Conservation (phyloP, 352 stramenopile genomes). For the Phytophthora hibernalis region DNA sequence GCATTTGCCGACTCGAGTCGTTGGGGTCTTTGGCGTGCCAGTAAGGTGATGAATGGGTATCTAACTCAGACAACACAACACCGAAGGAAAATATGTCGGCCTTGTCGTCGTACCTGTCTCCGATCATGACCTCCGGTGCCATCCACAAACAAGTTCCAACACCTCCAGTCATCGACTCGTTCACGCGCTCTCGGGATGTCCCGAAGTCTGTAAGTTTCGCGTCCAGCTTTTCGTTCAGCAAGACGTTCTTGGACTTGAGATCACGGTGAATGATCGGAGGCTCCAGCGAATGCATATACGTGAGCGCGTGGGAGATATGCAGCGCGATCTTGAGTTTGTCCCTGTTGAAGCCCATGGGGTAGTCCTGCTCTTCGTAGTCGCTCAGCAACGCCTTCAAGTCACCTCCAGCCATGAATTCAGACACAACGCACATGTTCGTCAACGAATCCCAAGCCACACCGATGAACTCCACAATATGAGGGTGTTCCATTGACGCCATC, state of each 20-base stretch:
- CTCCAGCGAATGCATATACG: constrained; percentile 52
- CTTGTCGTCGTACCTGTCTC: constrained; percentile 47
- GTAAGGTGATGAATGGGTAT: constrained; percentile 40
- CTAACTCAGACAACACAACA: constrained; percentile 44
- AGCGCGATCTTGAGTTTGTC: constrained; percentile 48
- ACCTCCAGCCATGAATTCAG: constrained; percentile 65
- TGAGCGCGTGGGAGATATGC: constrained; percentile 44
- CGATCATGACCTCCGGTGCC: constrained; percentile 51
- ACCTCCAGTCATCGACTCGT: constrained; percentile 45
- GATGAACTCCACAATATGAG: constrained; percentile 57
- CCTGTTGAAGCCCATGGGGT: constrained; percentile 36
- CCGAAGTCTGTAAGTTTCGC: constrained; percentile 62
- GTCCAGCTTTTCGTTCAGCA: constrained; percentile 41
- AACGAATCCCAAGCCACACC: constrained; percentile 61
- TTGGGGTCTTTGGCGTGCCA: constrained; percentile 35
- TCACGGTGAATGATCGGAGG: constrained; percentile 54
- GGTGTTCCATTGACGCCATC: constrained; percentile 51
- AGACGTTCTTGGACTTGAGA: constrained; percentile 61
- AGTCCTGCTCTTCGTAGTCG: constrained; percentile 28
- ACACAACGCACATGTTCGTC: constrained; percentile 53
- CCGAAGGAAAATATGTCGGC: constrained; percentile 59
- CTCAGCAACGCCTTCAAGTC: constrained; percentile 54
- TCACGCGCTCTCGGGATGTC: constrained; percentile 34
- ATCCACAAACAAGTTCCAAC: constrained; percentile 51
- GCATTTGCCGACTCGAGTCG: constrained; percentile 33